A percentile compares a stretch with the other conserved stretches of the same genome.
Conservation (phyloP, 768 basidiomycete species). For the Rhodosporidiobolus odoratus region DNA sequence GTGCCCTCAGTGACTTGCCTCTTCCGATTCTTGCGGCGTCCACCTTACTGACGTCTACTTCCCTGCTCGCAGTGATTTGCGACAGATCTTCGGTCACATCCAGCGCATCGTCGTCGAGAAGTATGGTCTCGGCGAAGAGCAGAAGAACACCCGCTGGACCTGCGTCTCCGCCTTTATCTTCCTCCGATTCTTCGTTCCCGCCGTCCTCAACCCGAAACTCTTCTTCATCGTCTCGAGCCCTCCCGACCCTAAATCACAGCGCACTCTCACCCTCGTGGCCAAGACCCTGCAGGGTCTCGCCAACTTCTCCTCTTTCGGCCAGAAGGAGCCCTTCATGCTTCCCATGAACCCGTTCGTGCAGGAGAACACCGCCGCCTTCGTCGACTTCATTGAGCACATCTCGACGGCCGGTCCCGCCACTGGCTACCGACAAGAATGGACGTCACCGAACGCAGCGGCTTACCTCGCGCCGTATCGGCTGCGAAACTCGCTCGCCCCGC, state of each 20-base stretch:
- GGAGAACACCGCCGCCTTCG: slow-evolving; percentile 62
- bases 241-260: slow-evolving; percentile 49
- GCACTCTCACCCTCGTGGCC: slow-evolving; percentile 75
- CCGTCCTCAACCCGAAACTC: slow-evolving; percentile 78
- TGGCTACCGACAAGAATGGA: slow-evolving; percentile 31
- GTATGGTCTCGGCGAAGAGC: slow-evolving; percentile 26
- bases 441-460: slow-evolving; percentile 25
- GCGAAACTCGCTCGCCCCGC: slow-evolving; percentile 20
- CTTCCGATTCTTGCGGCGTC: neutral
- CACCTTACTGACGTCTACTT: neutral
- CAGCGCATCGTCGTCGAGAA: slow-evolving; percentile 32
- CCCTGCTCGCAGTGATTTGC: slow-evolving; percentile 34
- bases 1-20: slow-evolving; percentile 52
- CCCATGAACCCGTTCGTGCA: slow-evolving; percentile 68
- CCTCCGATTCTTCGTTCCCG: slow-evolving; percentile 81
- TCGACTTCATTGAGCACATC: slow-evolving; percentile 57
- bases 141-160: slow-evolving; percentile 59
- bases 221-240: slow-evolving; percentile 62
- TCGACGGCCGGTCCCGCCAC: slow-evolving; percentile 35
- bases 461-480: slow-evolving; percentile 36
- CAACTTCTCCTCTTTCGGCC: slow-evolving; percentile 54
- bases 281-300: slow-evolving; percentile 86
- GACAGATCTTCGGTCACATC: slow-evolving; percentile 40
- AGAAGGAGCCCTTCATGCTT: slow-evolving; percentile 74
- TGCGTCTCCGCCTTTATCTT: slow-evolving; percentile 85